A percentile compares a stretch with the other conserved stretches of the same genome.
Evolutionary conservation across 108 stramenopile genomes (phyloP).

Genomic region (Aurantiochytrium sp.): DNA sequence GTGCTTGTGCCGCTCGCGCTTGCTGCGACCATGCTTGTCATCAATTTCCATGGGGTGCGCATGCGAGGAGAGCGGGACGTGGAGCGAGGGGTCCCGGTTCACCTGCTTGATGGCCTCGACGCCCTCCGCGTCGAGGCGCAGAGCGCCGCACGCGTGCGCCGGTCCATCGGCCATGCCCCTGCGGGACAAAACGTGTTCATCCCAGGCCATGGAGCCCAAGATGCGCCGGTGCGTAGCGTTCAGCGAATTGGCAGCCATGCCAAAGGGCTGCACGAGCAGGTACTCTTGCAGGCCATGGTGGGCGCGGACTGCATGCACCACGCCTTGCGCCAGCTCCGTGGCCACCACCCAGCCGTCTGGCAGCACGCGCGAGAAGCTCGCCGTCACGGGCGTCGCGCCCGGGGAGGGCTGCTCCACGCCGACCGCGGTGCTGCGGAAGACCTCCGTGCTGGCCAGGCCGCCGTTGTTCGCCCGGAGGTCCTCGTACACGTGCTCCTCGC

Average conservation of each 20-base stretch:
- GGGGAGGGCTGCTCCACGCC: too few species aligned
- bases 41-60: neutral
- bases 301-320: neutral
- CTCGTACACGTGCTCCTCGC: neutral
- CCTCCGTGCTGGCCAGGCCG: neutral
- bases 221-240: neutral
- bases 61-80: neutral
- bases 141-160: neutral
- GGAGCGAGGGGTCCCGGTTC: neutral
- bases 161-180: neutral
- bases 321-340: neutral
- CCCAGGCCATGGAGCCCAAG: neutral
- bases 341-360: neutral
- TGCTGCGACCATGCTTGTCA: too few species aligned
- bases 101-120: neutral
- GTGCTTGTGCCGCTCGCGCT: neutral
- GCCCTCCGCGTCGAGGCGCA: neutral
- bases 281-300: neutral
- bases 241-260: neutral
- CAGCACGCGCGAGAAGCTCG: neutral
- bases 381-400: neutral
- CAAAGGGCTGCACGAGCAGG: neutral
- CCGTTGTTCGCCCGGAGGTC: neutral
- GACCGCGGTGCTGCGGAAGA: neutral
- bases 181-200: neutral